phyloP scores from a whole-genome alignment of 805 yeast genomes.

The Saccharomycopsis microspora region DNA sequence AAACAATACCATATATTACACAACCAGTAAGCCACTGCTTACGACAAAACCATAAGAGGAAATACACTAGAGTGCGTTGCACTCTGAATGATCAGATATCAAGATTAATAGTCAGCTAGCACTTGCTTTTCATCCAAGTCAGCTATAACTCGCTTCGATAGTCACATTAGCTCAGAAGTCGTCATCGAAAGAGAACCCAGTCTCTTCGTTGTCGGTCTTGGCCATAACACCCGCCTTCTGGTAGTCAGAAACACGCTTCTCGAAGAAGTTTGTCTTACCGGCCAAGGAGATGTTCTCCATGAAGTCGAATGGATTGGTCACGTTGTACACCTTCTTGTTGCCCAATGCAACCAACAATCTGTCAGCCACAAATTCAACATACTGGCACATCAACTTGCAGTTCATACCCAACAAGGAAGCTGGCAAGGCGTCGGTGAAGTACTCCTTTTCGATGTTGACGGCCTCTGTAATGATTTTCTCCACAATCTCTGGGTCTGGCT shows the following conservation, averaged over 20 bases:
- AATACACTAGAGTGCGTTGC: too few relatives aligned
- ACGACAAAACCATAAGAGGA: too few relatives aligned
- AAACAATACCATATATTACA: too few relatives aligned
- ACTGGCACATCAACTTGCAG: constrained; percentile 87
- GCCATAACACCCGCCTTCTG: constrained; percentile 99
- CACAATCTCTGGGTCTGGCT: constrained; percentile 72
- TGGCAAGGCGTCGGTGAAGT: constrained; percentile 91
- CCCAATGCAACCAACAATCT: constrained; percentile 88
- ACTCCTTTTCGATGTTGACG: constrained; percentile 86
- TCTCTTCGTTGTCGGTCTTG: constrained; percentile 33
- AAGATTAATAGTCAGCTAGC: too few relatives aligned
- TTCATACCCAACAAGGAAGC: constrained; percentile 93
- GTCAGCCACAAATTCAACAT: constrained; percentile 96
- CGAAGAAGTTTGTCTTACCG: constrained; percentile 98
- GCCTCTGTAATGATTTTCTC: constrained; percentile 90
- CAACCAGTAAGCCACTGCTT: too few relatives aligned
- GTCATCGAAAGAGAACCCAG: constrained; percentile 78
- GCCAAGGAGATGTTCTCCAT: constrained; percentile 98
- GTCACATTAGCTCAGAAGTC: constrained; percentile 50
- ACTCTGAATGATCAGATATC: too few relatives aligned
- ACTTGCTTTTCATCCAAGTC: too few relatives aligned
- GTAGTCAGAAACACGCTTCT: constrained; percentile 96
- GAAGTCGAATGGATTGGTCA: constrained; percentile 90
- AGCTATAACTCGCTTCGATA: too few relatives aligned
- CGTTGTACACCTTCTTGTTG: constrained; percentile 79